Evolutionary conservation across 345 rosid genomes (phyloP), one percentile per base, ranked within the genome.

Genomic region (Syzygium aqueum): DNA sequence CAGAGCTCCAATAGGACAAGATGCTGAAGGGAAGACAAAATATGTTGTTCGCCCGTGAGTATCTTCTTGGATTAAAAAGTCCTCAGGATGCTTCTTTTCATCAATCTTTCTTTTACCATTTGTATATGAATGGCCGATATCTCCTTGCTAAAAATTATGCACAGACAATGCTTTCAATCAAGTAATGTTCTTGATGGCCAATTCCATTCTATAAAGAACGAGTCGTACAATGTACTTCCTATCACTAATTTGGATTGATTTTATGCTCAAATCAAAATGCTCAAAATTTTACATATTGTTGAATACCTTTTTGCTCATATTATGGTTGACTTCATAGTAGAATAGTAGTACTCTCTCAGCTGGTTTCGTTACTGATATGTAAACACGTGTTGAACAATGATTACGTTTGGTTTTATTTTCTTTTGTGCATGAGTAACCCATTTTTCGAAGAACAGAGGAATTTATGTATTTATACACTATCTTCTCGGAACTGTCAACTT

Each of bases 11-110:
- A 49, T 92, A 89, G 98, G 94, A 53, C 92, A 91, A 85, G 94
- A 93, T 92, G 91, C 91, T 86, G 99, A 97, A 91, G 99, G 99
- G 65, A 95, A 95, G 93, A 89, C 95, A 59, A 95, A 96, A 93
- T 97, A 96, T 91, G 98, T 94, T 86, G 90, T 94, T 46, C 94
- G 98, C 88, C 99, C 98, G 99, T 97, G 92, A 94, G 99, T 91
- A 84, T 88, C 88, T 87, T 88, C 2, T 83, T 87, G 49, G 85
- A 84, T 25, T 43, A 56, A 63, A 28, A 43, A 59, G 54, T 46
- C 51, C 50, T 37, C 56, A 54, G 59, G 8, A 5, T 46, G 43
- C 49, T 73, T 73, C 49, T 73, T 67, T 67, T 53, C 61, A 37
- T 43, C 65, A 50, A 28, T 27, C 21, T 53, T 43, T 22, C 84